These are phyloP conservation scores for Geranium brycei DNA, from an alignment of 345 rosid species.

Conservation along the genomic window DNA sequence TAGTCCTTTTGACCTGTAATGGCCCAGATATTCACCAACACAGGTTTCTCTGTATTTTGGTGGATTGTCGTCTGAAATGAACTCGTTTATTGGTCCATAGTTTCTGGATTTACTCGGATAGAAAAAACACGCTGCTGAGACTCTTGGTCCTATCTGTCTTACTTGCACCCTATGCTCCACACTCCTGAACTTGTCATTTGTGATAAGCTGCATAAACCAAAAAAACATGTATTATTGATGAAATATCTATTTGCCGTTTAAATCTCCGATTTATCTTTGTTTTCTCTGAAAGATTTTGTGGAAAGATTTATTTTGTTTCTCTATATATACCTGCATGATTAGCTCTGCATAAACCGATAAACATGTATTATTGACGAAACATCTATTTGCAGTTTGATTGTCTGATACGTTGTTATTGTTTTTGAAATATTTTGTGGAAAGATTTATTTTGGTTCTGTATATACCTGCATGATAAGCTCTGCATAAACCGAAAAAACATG, in stretches of 20 bases:
- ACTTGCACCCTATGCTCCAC: slow-evolving; percentile 30
- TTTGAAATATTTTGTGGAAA: too few species aligned
- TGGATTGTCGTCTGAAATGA: slow-evolving; percentile 16
- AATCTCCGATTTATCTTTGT: neutral
- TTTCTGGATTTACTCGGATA: slow-evolving; percentile 8
- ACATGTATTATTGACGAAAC: too few species aligned
- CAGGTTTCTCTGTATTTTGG: slow-evolving; percentile 27
- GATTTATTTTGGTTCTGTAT: too few species aligned
- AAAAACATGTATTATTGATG: neutral
- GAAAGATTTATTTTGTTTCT: too few species aligned
- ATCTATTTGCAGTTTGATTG: too few species aligned
- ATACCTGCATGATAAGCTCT: too few species aligned
- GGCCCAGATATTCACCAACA: slow-evolving; percentile 21
- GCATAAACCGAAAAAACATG: too few species aligned
- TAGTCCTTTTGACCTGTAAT: slow-evolving; percentile 28
- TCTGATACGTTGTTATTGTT: too few species aligned
- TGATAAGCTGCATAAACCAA: slow-evolving; percentile 13
- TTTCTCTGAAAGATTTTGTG: too few species aligned
- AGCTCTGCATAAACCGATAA: too few species aligned
- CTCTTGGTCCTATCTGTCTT: slow-evolving; percentile 11
- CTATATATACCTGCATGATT: too few species aligned
- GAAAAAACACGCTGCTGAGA: slow-evolving; percentile 16
- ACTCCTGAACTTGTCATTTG: slow-evolving; percentile 23
- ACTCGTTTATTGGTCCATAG: slow-evolving; percentile 29
- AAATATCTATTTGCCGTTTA: neutral